A percentile compares a stretch with the other conserved stretches of the same genome.
Evolutionary conservation across 441 rosid genomes (phyloP).

Genomic region (Eutrema salsugineum): DNA sequence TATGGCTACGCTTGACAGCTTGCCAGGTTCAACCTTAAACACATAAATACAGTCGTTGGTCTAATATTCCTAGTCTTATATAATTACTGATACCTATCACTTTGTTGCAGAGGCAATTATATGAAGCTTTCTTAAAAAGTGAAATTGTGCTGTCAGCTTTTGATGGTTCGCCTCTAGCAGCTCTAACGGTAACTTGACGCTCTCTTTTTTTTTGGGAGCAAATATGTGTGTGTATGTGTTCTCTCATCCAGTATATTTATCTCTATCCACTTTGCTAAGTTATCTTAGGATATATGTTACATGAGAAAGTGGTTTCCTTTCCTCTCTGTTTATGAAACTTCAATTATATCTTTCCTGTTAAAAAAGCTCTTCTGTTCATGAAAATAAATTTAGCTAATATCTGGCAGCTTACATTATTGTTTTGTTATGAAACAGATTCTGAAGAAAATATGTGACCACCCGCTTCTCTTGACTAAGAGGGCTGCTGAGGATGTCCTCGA

Average conservation of each 20-base stretch:
- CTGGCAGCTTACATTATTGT: background rate
- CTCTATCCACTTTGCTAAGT: background rate
- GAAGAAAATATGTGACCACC: constrained; percentile 98
- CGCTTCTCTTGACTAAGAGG: constrained; percentile 92
- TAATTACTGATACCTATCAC: background rate
- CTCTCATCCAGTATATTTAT: background rate
- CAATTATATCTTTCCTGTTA: background rate
- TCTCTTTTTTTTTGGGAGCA: background rate
- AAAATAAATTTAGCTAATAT: background rate
- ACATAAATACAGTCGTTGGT: constrained; percentile 10
- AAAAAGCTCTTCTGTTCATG: constrained; percentile 4
- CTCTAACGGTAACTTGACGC: constrained; percentile 65
- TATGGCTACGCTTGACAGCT: constrained; percentile 81
- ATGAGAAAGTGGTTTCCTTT: background rate
- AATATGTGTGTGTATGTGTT: background rate
- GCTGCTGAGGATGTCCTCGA: constrained; percentile 98
- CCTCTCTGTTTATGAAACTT: background rate
- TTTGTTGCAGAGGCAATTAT: constrained; percentile 65
- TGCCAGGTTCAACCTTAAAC: constrained; percentile 62
- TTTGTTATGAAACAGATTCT: constrained; percentile 65
- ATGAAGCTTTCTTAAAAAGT: constrained; percentile 88
- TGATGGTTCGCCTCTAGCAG: constrained; percentile 97
- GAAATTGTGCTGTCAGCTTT: constrained; percentile 93
- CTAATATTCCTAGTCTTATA: constrained; percentile 16
- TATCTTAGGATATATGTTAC: constrained; percentile 1